Evolutionary conservation across 345 rosid genomes (phyloP), one percentile per base, ranked within the genome.

Genomic region (Toxicodendron radicans): DNA sequence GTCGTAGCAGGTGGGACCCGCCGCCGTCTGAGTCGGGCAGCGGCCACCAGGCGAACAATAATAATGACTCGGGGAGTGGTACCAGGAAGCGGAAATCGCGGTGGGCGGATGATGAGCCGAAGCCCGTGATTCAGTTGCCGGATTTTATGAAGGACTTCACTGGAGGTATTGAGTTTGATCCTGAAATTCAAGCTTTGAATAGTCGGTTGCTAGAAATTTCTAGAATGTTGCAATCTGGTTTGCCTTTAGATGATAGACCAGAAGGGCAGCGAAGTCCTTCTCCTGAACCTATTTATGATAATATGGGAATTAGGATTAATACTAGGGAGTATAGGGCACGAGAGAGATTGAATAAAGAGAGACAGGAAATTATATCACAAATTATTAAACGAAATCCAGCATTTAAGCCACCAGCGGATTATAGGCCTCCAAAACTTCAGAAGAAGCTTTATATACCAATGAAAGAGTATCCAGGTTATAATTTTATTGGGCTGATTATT

Each of bases 211-310:
- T 93, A 41, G 94, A 96, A 82, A 92, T 93, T 57, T 93, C 95
- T 77, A 79, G 97, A 64, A 81, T 92, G 84, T 69, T 93, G 75
- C 95, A 90, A 76, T 88, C 97, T 30, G 95, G 95, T 59, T 66
- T 89, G 88, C 87, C 91, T 72, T 85, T 93, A 17, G 98, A 88
- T 78, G 97, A 92, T 85, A 84, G 91, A 70, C 95, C 94, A 0
- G 97, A 93, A 73, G 98, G 99, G 11, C 91, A 91, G 18, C 82
- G 99, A 84, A 93, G 97, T 54, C 99, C 99, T 51, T 96, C 99
- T 6, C 99, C 98, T 0, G 97, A 96, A 75, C 99, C 98, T 0
- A 78, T 96, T 5, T 96, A 96, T 78, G 99, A 92, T 86, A 90
- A 89, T 79, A 85, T 90, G 95, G 99, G 98, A 27, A 87, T 89